Base-by-base conservation (phyloP, 345 rosid genomes). In the Heritiera littoralis region DNA sequence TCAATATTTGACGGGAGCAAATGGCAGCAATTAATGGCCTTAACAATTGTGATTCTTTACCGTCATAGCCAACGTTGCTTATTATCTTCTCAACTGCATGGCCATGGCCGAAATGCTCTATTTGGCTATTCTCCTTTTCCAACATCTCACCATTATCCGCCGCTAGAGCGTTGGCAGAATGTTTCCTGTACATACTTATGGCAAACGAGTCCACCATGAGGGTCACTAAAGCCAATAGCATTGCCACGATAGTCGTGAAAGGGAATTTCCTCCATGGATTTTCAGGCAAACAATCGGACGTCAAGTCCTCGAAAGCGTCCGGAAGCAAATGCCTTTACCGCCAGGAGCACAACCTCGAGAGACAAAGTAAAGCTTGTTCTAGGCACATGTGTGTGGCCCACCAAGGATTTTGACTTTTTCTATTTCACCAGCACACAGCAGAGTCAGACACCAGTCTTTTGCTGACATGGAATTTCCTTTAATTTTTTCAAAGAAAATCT, bases 1-100 rank as follows among this genome's bases (percentile, higher is more conserved):
- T 93, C 97, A 54, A 93, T 87, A 93, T 86, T 85, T 90, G 96
- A 76, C 89, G 95, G 89, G 92, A 93, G 86, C 98, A 93, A 67
- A 92, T 88, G 28, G 98, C 98, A 38, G 94, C 94, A 8, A 92
- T 72, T 32, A 91, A 91, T 30, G 91, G 87, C 80, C 83, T 41
- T 78, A 67, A 60, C 64, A 68, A 23, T 28, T 68, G 55, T 9
- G 52, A 5, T 23, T 54, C 18, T 20, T 7, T 55, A 3, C n/a
- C 17, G 4, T 72, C 40, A 30, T 48, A 1, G 61, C 28, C 61
- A 20, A 18, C 9, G 23, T 56, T n/a, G n/a, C 10, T 56, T 56
- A 2, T 18, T n/a, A 20, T 40, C 43, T 30, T 40, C 7, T 28
- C 66, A 54, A 40, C 2, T 68, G 59, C 54, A 66, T 40, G 38